Evolutionary conservation across 2,329 filamentous ascomycete genomes (phyloP).

Genomic region (Botrytis medusae): DNA sequence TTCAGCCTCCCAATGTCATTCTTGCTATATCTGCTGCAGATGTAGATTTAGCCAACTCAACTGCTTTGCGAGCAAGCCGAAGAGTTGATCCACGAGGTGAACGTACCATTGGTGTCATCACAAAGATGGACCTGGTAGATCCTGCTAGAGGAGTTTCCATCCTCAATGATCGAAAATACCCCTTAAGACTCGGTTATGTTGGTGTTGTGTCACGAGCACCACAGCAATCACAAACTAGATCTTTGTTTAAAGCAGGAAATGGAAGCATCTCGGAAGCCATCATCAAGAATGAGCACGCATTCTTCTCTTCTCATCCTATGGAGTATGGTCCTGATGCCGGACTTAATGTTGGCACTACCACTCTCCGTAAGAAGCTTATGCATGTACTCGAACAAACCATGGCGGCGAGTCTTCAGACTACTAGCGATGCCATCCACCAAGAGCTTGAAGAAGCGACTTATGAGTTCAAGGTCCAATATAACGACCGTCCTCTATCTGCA

Average conservation of each 20-base stretch:
- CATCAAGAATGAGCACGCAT: conserved; percentile 82
- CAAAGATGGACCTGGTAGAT: conserved; percentile 98
- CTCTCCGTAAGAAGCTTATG: conserved; percentile 93
- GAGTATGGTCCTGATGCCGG: conserved; percentile 75
- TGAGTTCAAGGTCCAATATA: conserved; percentile 99
- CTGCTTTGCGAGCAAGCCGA: conserved; percentile 83
- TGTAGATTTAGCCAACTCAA: conserved; percentile 95
- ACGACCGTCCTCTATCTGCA: conserved; percentile 89
- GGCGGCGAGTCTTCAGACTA: conserved; percentile 86
- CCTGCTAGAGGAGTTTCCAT: conserved; percentile 74
- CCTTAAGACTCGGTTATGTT: conserved; percentile 90
- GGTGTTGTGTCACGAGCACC: conserved; percentile 89
- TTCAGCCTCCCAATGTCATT: conserved; percentile 93
- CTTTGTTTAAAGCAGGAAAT: conserved; percentile 80
- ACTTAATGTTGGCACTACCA: conserved; percentile 78
- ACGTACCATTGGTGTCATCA: conserved; percentile 96
- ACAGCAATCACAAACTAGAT: conserved; percentile 45
- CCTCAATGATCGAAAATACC: conserved; percentile 87
- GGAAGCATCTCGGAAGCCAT: conserved; percentile 80
- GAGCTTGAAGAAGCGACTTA: conserved; percentile 97
- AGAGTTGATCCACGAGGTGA: conserved; percentile 93
- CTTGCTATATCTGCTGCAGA: conserved; percentile 96
- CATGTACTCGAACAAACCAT: conserved; percentile 95
- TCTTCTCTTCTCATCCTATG: conserved; percentile 77
- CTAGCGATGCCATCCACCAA: conserved; percentile 87